phyloP scores from a whole-genome alignment of 345 rosid genomes.

The Excoecaria agallocha region DNA sequence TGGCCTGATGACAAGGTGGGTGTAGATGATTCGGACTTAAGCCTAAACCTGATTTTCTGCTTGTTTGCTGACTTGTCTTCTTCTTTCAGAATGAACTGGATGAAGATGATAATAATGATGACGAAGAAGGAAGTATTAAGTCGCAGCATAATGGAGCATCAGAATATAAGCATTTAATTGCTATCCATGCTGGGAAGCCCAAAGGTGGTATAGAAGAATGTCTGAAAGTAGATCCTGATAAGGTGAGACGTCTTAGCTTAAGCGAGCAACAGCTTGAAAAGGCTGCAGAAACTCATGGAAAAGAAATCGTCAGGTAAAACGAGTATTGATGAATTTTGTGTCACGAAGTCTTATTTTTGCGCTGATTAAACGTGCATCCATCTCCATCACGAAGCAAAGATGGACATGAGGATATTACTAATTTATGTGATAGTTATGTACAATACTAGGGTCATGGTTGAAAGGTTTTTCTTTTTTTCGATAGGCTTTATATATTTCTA shows the following conservation, averaged over 20 bases:
- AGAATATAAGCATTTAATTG: slow-evolving; percentile 48
- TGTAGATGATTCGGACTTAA: background rate
- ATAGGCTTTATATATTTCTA: too few species aligned
- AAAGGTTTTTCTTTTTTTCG: background rate
- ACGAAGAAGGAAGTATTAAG: slow-evolving; percentile 21
- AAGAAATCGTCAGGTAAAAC: slow-evolving; percentile 50
- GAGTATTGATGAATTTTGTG: slow-evolving; percentile 1
- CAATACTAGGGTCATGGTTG: background rate
- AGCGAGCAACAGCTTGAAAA: slow-evolving; percentile 62
- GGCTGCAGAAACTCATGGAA: slow-evolving; percentile 49
- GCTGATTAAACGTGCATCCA: background rate
- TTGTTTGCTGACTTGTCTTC: slow-evolving; percentile 14
- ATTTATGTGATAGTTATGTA: background rate
- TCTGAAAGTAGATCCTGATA: slow-evolving; percentile 45
- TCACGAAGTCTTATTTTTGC: background rate
- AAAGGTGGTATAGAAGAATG: slow-evolving; percentile 47
- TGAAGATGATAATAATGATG: slow-evolving; percentile 36
- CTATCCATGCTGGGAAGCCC: slow-evolving; percentile 59
- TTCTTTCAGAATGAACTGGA: slow-evolving; percentile 42
- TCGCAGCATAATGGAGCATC: slow-evolving; percentile 16
- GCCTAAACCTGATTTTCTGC: background rate
- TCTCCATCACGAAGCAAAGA: background rate
- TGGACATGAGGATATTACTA: background rate
- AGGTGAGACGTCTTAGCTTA: slow-evolving; percentile 59
- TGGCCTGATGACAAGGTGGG: slow-evolving; percentile 40